Evolutionary conservation across 306 rosid species (phyloP).

Genomic region (Cicer cuneatum): DNA sequence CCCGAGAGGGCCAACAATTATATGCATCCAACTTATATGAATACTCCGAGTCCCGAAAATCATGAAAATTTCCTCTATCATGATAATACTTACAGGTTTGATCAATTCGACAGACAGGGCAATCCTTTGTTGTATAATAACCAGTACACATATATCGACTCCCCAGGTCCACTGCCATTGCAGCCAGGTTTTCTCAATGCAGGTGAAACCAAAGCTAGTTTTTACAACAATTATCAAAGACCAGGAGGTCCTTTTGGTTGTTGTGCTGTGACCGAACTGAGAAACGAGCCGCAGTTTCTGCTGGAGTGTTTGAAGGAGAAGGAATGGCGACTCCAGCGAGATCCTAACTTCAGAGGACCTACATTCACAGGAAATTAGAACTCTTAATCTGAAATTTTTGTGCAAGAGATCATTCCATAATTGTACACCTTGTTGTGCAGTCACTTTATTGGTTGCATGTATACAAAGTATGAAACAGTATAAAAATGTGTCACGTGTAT

Average conservation of each 20-base stretch:
- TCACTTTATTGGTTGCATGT: constrained; percentile 10
- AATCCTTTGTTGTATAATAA: constrained; percentile 52
- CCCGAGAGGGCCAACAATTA: constrained; percentile 50
- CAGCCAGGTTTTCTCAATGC: constrained; percentile 57
- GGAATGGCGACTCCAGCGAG: constrained; percentile 74
- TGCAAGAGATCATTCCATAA: constrained; percentile 9
- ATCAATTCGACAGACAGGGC: constrained; percentile 58
- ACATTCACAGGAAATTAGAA: constrained; percentile 68
- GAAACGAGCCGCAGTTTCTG: constrained; percentile 74
- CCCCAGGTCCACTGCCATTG: constrained; percentile 58
- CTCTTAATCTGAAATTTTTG: constrained; percentile 24
- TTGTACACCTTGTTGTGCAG: constrained; percentile 35
- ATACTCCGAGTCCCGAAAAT: constrained; percentile 53
- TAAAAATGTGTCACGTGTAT: constrained; percentile 35
- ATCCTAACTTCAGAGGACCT: constrained; percentile 64
- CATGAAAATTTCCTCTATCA: constrained; percentile 49
- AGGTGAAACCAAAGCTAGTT: constrained; percentile 54
- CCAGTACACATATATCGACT: constrained; percentile 55
- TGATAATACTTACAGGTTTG: constrained; percentile 52
- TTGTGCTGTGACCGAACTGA: constrained; percentile 65
- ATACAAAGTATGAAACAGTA: not conserved
- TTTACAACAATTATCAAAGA: constrained; percentile 63
- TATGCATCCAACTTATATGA: constrained; percentile 50
- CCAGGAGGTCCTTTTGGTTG: constrained; percentile 64
- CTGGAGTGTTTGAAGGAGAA: constrained; percentile 74